Percentiles rank a stretch among this genome's conserved stretches.
Evolutionary conservation across 78 protist species (phyloP).

Genomic region (Dictyostelium discoideum): dicty_2.7 NC_007091.3:3620501-3621000

Average conservation of each 20-base stretch:
- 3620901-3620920: neutral
- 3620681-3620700: constrained; percentile 55
- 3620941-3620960: neutral
- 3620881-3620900: neutral
- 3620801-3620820: neutral
- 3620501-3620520: neutral
- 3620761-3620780: neutral
- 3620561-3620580: neutral
- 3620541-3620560: constrained; percentile 16
- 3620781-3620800: neutral
- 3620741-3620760: neutral
- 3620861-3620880: neutral
- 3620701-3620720: constrained; percentile 28
- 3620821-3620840: neutral
- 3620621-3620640: neutral
- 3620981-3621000: neutral
- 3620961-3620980: neutral
- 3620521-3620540: neutral
- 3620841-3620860: neutral
- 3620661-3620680: constrained; percentile 46
- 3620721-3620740: constrained; percentile 4
- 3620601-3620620: neutral
- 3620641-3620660: neutral
- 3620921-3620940: neutral
- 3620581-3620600: neutral